Evolutionary conservation across 1,139 yeast genomes (phyloP).

Genomic region (Maudiozyma humilis): DNA sequence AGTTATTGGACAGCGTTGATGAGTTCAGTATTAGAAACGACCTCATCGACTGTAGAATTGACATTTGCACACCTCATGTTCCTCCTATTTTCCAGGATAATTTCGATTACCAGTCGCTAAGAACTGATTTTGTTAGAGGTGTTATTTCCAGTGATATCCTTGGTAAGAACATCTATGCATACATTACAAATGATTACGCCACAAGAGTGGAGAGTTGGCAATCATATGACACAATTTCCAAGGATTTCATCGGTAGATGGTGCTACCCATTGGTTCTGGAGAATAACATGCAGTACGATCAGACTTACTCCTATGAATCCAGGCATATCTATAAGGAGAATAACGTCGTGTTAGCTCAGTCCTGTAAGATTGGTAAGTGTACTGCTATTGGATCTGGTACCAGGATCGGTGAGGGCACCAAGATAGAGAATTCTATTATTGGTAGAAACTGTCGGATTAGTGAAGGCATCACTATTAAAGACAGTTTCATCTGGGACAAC

Average conservation of each 20-base stretch:
- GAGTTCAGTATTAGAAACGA: constrained; percentile 80
- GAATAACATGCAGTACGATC: constrained; percentile 60
- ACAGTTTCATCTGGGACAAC: constrained; percentile 84
- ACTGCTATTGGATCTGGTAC: constrained; percentile 74
- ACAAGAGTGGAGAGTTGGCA: constrained; percentile 92
- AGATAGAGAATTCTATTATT: constrained; percentile 58
- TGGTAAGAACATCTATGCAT: constrained; percentile 85
- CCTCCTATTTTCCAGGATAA: constrained; percentile 94
- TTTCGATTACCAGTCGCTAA: constrained; percentile 81
- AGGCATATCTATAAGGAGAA: constrained; percentile 82
- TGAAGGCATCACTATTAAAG: constrained; percentile 55
- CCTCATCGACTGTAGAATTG: constrained; percentile 91
- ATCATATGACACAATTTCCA: constrained; percentile 86
- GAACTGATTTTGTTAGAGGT: constrained; percentile 85
- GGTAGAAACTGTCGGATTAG: constrained; percentile 86
- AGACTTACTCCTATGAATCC: constrained; percentile 68
- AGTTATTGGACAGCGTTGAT: constrained; percentile 68
- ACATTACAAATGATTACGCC: constrained; percentile 72
- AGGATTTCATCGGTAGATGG: constrained; percentile 85
- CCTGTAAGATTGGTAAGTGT: constrained; percentile 71
- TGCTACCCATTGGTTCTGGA: constrained; percentile 90
- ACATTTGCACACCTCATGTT: constrained; percentile 88
- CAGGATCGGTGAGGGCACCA: constrained; percentile 49
- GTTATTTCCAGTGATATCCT: constrained; percentile 83
- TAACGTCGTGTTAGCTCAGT: constrained; percentile 79